phyloP scores from a whole-genome alignment of 257 asterid species.

The Fraxinus quadrangulata region DNA sequence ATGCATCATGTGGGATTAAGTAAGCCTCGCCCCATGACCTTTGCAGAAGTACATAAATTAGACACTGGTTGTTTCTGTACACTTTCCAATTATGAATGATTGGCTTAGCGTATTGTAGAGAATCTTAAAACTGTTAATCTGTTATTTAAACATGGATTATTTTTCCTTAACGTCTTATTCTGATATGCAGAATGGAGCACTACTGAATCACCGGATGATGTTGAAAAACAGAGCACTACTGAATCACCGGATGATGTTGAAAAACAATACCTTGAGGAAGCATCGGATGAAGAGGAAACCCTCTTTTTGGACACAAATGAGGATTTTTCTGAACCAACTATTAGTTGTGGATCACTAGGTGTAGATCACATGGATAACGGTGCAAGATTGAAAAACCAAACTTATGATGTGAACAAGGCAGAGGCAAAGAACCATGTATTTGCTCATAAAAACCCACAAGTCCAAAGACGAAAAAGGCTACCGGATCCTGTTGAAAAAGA shows the following conservation, averaged over 20 bases:
- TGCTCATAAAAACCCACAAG: constrained; percentile 34
- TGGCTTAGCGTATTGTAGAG: neutral
- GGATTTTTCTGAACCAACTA: constrained; percentile 50
- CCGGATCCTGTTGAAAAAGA: constrained; percentile 96
- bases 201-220: constrained; percentile 90
- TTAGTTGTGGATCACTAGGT: constrained; percentile 36
- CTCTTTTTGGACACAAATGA: constrained; percentile 73
- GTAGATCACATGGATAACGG: constrained; percentile 43
- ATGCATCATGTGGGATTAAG: neutral
- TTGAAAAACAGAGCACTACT: constrained; percentile 97
- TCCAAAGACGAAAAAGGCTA: constrained; percentile 72
- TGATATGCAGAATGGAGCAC: constrained; percentile 85
- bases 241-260: constrained; percentile 94
- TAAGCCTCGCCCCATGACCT: neutral
- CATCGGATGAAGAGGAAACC: constrained; percentile 80
- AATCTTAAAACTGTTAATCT: neutral
- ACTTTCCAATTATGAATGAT: neutral
- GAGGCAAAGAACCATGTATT: constrained; percentile 25
- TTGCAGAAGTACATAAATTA: neutral
- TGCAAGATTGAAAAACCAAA: constrained; percentile 30
- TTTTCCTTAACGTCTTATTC: constrained; percentile 10
- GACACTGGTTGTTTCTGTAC: neutral
- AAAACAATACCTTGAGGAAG: constrained; percentile 89
- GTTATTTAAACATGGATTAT: neutral
- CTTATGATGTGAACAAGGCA: constrained; percentile 24